Conservation (phyloP, 139 green algal genomes). For the Chlorella vulgaris region DNA sequence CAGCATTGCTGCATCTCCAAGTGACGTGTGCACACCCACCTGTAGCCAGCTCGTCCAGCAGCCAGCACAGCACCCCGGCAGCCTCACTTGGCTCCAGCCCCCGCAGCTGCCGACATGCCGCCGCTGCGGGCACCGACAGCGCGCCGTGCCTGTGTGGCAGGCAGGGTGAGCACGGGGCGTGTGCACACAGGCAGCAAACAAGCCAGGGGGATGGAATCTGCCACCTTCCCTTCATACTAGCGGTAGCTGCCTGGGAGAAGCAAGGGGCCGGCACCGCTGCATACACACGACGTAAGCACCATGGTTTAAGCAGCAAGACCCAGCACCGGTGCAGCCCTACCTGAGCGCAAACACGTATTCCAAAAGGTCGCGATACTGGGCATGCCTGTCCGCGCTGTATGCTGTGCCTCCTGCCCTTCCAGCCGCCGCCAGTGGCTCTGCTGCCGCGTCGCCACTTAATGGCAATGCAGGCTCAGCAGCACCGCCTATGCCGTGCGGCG, state of each 20-base stretch:
- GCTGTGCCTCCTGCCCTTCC: neutral
- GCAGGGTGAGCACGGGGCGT: neutral
- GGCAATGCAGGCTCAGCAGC: neutral
- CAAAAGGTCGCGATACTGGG: neutral
- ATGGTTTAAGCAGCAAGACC: neutral
- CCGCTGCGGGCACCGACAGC: neutral
- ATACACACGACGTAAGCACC: neutral
- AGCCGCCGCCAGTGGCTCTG: neutral
- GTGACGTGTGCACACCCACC: neutral
- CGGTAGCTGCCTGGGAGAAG: neutral
- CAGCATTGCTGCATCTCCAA: too few species aligned
- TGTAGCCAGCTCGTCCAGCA: constrained; percentile 24
- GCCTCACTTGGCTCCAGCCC: constrained; percentile 11
- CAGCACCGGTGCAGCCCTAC: neutral
- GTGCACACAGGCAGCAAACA: neutral
- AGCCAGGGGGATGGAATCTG: neutral
- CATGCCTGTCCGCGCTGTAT: neutral
- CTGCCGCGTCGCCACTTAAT: neutral
- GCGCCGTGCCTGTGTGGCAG: constrained; percentile 9
- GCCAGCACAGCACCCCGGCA: constrained; percentile 23
- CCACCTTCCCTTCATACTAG: neutral
- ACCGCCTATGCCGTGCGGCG: neutral
- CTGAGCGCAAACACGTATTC: constrained; percentile 8
- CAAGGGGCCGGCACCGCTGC: neutral
- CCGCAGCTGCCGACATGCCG: constrained; percentile 27